Base-by-base conservation (phyloP, 2,329 filamentous ascomycete species). In the Claviceps capensis region DNA sequence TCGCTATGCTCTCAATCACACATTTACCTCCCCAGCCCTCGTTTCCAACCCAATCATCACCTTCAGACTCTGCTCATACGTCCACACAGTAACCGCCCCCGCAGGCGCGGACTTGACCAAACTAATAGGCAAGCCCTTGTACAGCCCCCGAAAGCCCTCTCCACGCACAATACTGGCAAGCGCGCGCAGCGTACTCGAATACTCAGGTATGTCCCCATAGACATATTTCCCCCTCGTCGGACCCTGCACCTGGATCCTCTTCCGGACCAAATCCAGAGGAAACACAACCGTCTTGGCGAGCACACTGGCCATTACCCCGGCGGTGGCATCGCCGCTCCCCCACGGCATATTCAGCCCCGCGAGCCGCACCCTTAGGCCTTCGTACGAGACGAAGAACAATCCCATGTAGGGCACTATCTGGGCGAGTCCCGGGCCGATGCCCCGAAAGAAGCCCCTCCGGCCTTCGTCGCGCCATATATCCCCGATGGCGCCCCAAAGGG, bases 351-450 rank as follows among this genome's bases (percentile, higher is more conserved):
- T 65, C 17, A 82, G 60, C 5, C 63, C 62, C 6, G 72, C 72
- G 46, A 91, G 66, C 0, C 76, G 78, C 6, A 79, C 64, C 5
- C 86, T 76, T 49, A 95, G 70, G 9, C 77, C 74, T 67, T 98
- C 93, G 70, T 97, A 98, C 42, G 82, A 78, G 37, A 86, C 79
- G 69, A 98, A 98, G 72, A 98, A 97, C 2, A 95, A 75, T 14
- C 93, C 93, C 93, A 98, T 98, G 66, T 91, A 95, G 2, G 93
- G 93, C 9, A 95, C 81, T 48, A 97, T 93, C 71, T 96, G 90
- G 26, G 76, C 84, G 22, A 97, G 72, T 0, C 85, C 88, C 1
- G 91, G 90, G 1, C 78, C 78, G 37, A 95, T 72, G 3, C 93
- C 93, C 48, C 88, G 86, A 67, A 95, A 98, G 71, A 95, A 97